Percentiles rank a stretch among this genome's conserved stretches.
These are phyloP conservation scores for Chytriomyces sp. DNA, from an alignment of 192 early-diverging fungal genomes.

Conservation along the genomic window DNA sequence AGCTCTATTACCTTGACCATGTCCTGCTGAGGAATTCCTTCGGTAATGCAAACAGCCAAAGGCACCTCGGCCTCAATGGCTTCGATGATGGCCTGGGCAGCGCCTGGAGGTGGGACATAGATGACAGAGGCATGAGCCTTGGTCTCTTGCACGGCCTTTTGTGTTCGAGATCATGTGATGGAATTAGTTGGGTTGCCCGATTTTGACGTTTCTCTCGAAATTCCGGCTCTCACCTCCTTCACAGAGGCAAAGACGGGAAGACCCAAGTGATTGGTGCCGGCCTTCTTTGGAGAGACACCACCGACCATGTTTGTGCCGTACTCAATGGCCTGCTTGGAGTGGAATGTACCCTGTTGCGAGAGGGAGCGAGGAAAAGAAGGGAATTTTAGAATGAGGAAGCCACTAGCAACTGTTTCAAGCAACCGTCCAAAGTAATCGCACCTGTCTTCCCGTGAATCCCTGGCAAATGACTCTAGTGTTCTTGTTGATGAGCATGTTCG, in stretches of 20 bases:
- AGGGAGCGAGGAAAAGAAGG: background rate
- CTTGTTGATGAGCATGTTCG: slow-evolving; percentile 95
- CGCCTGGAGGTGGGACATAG: slow-evolving; percentile 97
- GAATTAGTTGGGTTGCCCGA: background rate
- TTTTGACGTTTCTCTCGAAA: slow-evolving; percentile 8
- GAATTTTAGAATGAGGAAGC: background rate
- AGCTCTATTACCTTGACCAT: slow-evolving; percentile 79
- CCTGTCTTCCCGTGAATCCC: slow-evolving; percentile 99
- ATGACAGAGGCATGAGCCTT: slow-evolving; percentile 96
- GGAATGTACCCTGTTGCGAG: slow-evolving; percentile 88
- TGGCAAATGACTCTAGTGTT: slow-evolving; percentile 98
- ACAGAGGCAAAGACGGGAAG: slow-evolving; percentile 94
- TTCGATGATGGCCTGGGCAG: slow-evolving; percentile 93
- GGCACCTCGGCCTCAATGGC: slow-evolving; percentile 97
- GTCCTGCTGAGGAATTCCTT: slow-evolving; percentile 99
- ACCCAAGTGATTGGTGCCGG: slow-evolving; percentile 89
- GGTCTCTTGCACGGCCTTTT: slow-evolving; percentile 77
- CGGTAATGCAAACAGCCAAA: slow-evolving; percentile 97
- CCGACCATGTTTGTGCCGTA: slow-evolving; percentile 99
- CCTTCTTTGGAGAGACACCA: slow-evolving; percentile 95
- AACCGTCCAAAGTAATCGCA: slow-evolving; percentile 38
- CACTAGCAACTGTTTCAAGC: background rate
- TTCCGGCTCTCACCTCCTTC: slow-evolving; percentile 61
- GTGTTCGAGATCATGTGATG: background rate
- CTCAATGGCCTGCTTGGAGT: slow-evolving; percentile 98